Base-by-base conservation (phyloP, 2,329 filamentous ascomycete species). In the Fusarium sp. region DNA sequence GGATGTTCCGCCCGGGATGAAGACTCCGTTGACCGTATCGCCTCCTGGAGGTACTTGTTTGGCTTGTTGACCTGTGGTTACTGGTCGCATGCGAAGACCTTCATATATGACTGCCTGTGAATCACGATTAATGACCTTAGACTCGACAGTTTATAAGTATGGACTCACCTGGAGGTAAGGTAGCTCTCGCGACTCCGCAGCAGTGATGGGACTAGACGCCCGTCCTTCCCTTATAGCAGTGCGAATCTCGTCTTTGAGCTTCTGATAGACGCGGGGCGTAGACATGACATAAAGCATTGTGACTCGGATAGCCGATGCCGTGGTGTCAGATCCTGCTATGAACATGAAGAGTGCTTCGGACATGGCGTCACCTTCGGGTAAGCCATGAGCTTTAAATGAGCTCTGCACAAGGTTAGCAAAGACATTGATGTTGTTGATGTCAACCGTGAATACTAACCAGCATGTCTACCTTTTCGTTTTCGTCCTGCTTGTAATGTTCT, bases 231-330 rank as follows among this genome's bases (percentile, higher is more conserved):
- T 20, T 1, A 61, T 27, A 1, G 46, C 45, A 0, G 2, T n/a
- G 13, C 40, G 20, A 13, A 62, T 62, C 5, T 62, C 59, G 3
- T 61, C 25, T 7, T 61, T 62, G 2, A 62, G 45, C 20, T 61
- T 61, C 0, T 34, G 9, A 10, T 62, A 62, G 0, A 27, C 56
- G 4, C 56, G 46, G 0, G 59, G 46, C 5, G 20, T 45, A 1
- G 59, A 61, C 7, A 62, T 46, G 7, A 62, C n/a, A 4, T 61
- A 62, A 12, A 62, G 50, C 0, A 62, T 5, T 2, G 59, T 62
- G 0, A 61, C 13, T 0, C 59, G 45, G 0, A 62, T 60, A 6
- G 56, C 56, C 0, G 59, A 1, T 0, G 59, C 56, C 2, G 59
- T 30, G 1, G 59, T 62, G 4, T 62, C 59, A 1, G 59, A 62